Evolutionary conservation across 768 basidiomycete genomes (phyloP).

Genomic region (Royoungia palumana): DNA sequence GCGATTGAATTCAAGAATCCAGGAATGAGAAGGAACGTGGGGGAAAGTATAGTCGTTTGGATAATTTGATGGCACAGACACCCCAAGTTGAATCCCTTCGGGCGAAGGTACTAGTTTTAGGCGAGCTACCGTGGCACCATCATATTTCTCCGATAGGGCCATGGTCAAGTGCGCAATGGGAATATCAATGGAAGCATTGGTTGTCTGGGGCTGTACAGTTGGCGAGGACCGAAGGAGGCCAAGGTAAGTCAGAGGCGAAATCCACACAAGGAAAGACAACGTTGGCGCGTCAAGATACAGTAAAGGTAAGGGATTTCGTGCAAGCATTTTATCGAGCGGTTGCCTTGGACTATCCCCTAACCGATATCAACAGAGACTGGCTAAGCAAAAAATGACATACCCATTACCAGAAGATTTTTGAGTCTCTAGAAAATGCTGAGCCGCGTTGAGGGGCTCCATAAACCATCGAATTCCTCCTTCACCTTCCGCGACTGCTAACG

Average conservation of each 20-base stretch:
- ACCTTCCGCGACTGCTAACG: conserved; percentile 52
- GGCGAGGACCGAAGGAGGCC: conserved; percentile 46
- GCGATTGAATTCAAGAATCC: conserved; percentile 73
- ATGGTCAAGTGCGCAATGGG: conserved; percentile 46
- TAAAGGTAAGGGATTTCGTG: conserved; percentile 56
- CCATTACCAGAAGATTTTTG: conserved; percentile 10
- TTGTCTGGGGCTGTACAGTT: conserved; percentile 10
- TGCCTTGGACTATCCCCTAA: conserved; percentile 36
- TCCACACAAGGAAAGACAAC: conserved; percentile 66
- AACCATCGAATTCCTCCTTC: conserved; percentile 75
- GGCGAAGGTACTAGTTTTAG: conserved; percentile 39
- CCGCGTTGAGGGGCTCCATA: conserved; percentile 38
- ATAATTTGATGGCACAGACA: conserved; percentile 11
- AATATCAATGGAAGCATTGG: conserved; percentile 41
- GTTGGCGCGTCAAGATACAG: conserved; percentile 67
- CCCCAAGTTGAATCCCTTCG: conserved; percentile 17
- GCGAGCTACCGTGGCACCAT: conserved; percentile 56
- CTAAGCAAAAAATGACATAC: conserved; percentile 11
- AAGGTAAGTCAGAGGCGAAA: conserved; percentile 70
- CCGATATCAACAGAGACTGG: not conserved
- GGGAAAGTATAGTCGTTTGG: conserved; percentile 27
- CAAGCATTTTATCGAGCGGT: conserved; percentile 67
- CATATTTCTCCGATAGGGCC: conserved; percentile 37
- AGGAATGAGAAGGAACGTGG: conserved; percentile 35
- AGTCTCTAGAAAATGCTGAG: conserved; percentile 17